Base-by-base conservation (phyloP, 1,284 basidiomycete genomes). In the Ceratobasidium sp. region DNA sequence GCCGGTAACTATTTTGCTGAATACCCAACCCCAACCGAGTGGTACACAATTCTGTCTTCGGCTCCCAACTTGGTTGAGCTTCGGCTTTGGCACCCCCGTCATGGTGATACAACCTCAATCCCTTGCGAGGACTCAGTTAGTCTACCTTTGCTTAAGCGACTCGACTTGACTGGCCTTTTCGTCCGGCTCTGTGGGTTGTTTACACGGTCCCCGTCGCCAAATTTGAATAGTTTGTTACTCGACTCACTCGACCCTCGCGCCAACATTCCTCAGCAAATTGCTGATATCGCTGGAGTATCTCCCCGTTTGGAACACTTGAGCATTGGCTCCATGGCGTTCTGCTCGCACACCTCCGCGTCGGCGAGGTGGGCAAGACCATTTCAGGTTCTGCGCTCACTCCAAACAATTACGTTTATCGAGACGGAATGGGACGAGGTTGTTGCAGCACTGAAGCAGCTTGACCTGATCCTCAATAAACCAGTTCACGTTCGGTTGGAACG, bases 401-500 rank as follows among this genome's bases (percentile, higher is more conserved):
- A 42, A 13, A 42, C 40, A 42, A 28, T 64, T n/a, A 64, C 62
- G 17, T 64, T 64, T n/a, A 10, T 44, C 5, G 62, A 64, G 17
- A 64, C 33, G 15, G 62, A 64, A 23, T 64, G 38, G 62, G 17
- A 64, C 3, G 33, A 64, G 40, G 62, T 38, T 12, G 9, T 20
- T 10, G n/a, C 20, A 33, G 38, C 33, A 2, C 62, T 64, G 15
- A n/a, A 6, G 10, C 38, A 64, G 17, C 33, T 64, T 40, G 40
- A 40, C 17, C 12, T 2, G 44, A n/a, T 64, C 12, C 62, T 23
- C 28, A 38, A 64, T 15, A 13, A 17, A 6, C 17, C 28, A 5
- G 26, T 56, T 56, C 33, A 42, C 33, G 6, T 64, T 38, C 62
- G 62, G 4, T 40, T 64, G n/a, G 62, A 64, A 38, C 62, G 62